These are phyloP conservation scores for Aegilops umbellulata DNA, from an alignment of 176 grass and related monocot species.

Conservation along the genomic window DNA sequence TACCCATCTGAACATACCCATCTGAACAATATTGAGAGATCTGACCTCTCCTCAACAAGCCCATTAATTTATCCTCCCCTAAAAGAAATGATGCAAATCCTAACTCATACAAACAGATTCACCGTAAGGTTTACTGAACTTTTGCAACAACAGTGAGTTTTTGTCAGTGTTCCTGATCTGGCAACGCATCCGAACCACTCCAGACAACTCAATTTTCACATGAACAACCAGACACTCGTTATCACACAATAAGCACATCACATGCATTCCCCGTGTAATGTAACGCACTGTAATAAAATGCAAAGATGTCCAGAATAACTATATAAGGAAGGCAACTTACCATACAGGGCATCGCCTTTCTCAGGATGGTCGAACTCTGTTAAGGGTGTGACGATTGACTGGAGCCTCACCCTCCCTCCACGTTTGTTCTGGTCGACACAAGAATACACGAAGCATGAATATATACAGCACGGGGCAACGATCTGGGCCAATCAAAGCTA, in stretches of 20 bases:
- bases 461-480: not conserved
- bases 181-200: not conserved
- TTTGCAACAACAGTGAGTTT: no score
- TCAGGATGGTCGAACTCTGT: constrained; percentile 88
- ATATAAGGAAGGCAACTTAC: constrained; percentile 37
- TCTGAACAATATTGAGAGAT: not conserved
- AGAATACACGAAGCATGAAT: not conserved
- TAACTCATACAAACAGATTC: not conserved
- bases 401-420: constrained; percentile 42
- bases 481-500: not conserved
- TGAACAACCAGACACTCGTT: not conserved
- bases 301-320: not conserved
- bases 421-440: constrained; percentile 43
- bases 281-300: not conserved
- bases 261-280: not conserved
- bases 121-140: no score
- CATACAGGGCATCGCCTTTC: constrained; percentile 94
- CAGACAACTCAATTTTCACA: not conserved
- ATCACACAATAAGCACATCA: not conserved
- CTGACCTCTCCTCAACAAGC: not conserved
- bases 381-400: constrained; percentile 42
- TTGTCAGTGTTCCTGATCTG: not conserved
- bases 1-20: no score
- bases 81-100: not conserved
- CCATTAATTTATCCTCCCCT: not conserved